phyloP scores from a whole-genome alignment of 768 basidiomycete genomes.

The Daedaleopsis sinensis region DNA sequence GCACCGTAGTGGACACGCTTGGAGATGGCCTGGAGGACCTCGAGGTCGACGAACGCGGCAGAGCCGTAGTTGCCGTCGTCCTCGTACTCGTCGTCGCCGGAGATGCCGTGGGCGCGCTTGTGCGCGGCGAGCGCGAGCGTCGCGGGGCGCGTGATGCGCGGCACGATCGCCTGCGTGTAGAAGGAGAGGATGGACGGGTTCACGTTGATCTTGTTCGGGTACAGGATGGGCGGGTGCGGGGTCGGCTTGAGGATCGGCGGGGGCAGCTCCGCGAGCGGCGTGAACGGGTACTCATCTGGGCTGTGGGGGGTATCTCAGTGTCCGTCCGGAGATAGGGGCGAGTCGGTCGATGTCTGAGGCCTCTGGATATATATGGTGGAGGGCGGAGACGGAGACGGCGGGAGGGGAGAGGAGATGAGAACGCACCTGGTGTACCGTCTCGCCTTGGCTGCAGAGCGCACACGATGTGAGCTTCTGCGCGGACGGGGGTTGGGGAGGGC shows the following conservation, averaged over 20 bases:
- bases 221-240: slow-evolving; percentile 74
- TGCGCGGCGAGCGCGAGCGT: slow-evolving; percentile 65
- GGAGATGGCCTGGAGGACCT: slow-evolving; percentile 96
- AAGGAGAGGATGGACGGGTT: slow-evolving; percentile 87
- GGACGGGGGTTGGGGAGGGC: background rate
- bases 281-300: slow-evolving; percentile 98
- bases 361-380: background rate
- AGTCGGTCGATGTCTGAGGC: background rate
- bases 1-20: slow-evolving; percentile 97
- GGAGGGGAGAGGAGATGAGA: background rate
- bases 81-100: slow-evolving; percentile 69
- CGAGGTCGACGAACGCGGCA: slow-evolving; percentile 91
- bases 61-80: slow-evolving; percentile 99
- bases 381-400: background rate
- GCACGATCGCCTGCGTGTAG: slow-evolving; percentile 87
- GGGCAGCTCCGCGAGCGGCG: slow-evolving; percentile 66
- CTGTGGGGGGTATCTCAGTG: slow-evolving; percentile 43
- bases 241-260: slow-evolving; percentile 76
- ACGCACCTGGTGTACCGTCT: slow-evolving; percentile 89
- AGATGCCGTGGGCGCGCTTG: slow-evolving; percentile 69
- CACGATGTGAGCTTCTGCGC: slow-evolving; percentile 1
- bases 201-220: slow-evolving; percentile 81
- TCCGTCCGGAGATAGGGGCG: background rate
- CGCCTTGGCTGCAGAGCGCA: slow-evolving; percentile 74
- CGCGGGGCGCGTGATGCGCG: slow-evolving; percentile 79